These are phyloP conservation scores for Trametes sp. DNA, from an alignment of 1,284 basidiomycete genomes.

Conservation along the genomic window DNA sequence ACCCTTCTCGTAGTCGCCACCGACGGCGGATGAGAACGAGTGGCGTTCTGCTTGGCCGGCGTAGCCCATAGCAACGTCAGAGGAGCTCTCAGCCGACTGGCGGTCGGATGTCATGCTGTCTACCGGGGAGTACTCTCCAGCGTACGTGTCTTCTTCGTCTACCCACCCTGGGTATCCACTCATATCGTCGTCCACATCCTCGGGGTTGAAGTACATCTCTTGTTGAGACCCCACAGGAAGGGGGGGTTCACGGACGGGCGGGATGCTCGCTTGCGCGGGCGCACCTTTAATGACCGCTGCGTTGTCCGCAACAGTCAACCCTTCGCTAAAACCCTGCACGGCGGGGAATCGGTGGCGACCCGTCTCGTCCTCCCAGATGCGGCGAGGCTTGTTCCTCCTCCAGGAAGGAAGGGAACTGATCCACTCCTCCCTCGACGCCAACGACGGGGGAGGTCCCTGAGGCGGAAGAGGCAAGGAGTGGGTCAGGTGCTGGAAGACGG, in stretches of 20 bases:
- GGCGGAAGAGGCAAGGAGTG: constrained; percentile 65
- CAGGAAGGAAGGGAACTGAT: constrained; percentile 71
- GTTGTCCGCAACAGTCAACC: constrained; percentile 72
- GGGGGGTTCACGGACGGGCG: constrained; percentile 61
- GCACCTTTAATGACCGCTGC: constrained; percentile 83
- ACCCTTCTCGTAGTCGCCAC: constrained; percentile 50
- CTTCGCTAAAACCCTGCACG: constrained; percentile 66
- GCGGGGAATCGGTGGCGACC: constrained; percentile 29
- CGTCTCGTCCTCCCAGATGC: constrained; percentile 67
- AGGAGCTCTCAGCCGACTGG: constrained; percentile 23
- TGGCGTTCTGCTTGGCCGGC: constrained; percentile 15
- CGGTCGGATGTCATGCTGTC: constrained; percentile 40
- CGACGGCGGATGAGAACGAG: constrained; percentile 19
- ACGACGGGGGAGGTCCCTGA: constrained; percentile 65
- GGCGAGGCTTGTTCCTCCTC: constrained; percentile 69
- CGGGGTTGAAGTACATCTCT: constrained; percentile 36
- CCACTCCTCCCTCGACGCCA: constrained; percentile 75
- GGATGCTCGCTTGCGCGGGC: constrained; percentile 81
- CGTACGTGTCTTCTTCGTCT: constrained; percentile 32
- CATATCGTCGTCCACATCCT: constrained; percentile 56
- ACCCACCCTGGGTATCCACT: constrained; percentile 39
- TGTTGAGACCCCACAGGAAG: constrained; percentile 14
- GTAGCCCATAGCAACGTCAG: constrained; percentile 22
- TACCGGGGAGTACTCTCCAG: constrained; percentile 38
- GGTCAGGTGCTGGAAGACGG: constrained; percentile 58